Evolutionary conservation across 306 rosid genomes (phyloP).

Genomic region (Corylus americana): DNA sequence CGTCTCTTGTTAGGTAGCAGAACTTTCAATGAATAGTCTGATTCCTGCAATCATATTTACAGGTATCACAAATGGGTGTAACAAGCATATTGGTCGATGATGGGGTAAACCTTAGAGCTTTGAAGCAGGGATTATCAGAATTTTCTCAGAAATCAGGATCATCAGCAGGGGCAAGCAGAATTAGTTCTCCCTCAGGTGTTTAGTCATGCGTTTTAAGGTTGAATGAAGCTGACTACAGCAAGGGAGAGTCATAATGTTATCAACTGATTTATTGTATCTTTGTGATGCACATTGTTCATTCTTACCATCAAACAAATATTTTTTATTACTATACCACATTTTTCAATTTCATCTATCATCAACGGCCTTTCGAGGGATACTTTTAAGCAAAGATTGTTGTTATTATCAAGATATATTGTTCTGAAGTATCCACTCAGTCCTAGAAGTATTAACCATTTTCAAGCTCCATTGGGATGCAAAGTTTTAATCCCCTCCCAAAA

Average conservation of each 20-base stretch:
- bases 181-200: not conserved
- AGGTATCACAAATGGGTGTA: slow-evolving; percentile 33
- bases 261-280: not conserved
- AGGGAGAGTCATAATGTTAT: not conserved
- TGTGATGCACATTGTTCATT: not conserved
- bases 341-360: not conserved
- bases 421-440: not conserved
- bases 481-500: too few species aligned
- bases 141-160: slow-evolving; percentile 23
- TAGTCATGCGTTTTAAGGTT: not conserved
- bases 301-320: not conserved
- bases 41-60: not conserved
- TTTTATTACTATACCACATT: not conserved
- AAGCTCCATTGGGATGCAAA: too few species aligned
- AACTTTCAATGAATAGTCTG: not conserved
- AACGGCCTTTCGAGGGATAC: not conserved
- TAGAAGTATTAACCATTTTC: not conserved
- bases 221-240: not conserved
- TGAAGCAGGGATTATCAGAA: slow-evolving; percentile 23
- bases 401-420: not conserved
- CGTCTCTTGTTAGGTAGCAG: not conserved
- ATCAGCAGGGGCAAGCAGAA: slow-evolving; percentile 11
- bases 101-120: slow-evolving; percentile 30
- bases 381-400: not conserved
- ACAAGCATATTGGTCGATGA: slow-evolving; percentile 31